These are phyloP conservation scores for Naganishia liquefaciens DNA, from an alignment of 1,284 basidiomycete species.

Conservation along the genomic window DNA sequence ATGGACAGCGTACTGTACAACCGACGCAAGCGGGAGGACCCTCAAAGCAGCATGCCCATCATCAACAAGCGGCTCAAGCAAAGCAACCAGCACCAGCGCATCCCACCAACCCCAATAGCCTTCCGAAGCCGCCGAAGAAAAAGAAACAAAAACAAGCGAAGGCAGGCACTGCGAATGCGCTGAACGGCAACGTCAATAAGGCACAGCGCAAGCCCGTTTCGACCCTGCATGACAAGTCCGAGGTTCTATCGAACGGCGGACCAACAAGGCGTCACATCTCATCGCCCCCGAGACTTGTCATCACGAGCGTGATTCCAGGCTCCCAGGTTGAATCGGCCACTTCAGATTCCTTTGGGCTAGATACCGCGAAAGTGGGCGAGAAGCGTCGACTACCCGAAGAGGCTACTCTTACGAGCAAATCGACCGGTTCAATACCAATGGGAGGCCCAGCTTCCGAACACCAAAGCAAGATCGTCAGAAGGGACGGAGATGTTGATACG, in stretches of 20 bases:
- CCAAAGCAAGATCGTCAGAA: slow-evolving; percentile 6
- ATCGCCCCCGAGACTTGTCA: slow-evolving; percentile 14
- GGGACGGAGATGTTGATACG: slow-evolving; percentile 13
- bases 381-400: slow-evolving; percentile 15
- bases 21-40: neutral
- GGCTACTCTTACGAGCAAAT: neutral
- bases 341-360: neutral
- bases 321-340: too few relatives aligned
- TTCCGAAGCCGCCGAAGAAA: neutral
- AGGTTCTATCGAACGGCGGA: neutral
- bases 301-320: neutral
- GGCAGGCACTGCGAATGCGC: neutral
- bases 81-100: neutral
- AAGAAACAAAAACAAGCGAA: slow-evolving; percentile 16
- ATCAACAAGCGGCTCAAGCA: neutral
- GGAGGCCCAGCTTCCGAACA: neutral
- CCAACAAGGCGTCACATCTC: slow-evolving; percentile 9
- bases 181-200: neutral
- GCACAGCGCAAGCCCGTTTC: neutral
- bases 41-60: too few relatives aligned
- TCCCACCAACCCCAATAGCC: neutral
- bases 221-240: neutral
- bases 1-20: too few relatives aligned
- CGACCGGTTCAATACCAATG: neutral
- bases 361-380: neutral